Base-by-base conservation (phyloP, 2,329 filamentous ascomycete species). In the Aureobasidium vineae region DNA sequence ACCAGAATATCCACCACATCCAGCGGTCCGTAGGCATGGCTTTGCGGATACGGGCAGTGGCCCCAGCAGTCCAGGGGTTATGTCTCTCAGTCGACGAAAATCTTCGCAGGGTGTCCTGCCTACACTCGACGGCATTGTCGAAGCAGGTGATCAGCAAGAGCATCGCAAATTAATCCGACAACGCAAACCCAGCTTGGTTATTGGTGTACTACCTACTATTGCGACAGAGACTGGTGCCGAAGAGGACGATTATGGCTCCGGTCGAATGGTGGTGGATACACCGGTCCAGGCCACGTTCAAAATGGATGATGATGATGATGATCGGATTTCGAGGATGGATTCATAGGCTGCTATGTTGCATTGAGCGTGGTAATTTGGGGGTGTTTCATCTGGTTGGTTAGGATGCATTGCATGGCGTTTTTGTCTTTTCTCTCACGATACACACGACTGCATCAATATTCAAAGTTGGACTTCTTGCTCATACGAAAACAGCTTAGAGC, bases 21-120 rank as follows among this genome's bases (percentile, higher is more conserved):
- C 43, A 36, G 43, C 57, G 33, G 31, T 61, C n/a, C 57, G 41
- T 11, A 61, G 57, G 38, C n/a, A 49, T 19, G 57, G 57, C 4
- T 49, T 61, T 31, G 11, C 41, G 26, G 57, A 61, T 15, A 28
- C 10, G 10, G 41, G 56, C 6, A 26, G 19, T 26, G 26, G 8
- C 23, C 21, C 23, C 23, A 36, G 23, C 53, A 28, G 15, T 52
- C 16, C 26, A 31, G 8, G 36, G 15, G 53, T 2, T 7, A 11
- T 43, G 15, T 56, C 36, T 16, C 38, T 57, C 36, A 16, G 4
- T 23, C 19, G 40, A 13, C 56, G 16, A 26, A 59, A 21, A 16
- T 21, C 16, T 45, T 59, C 40, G 26, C n/a, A n/a, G 7, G 38
- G 36, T 16, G 53, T 13, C 31, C 5, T 33, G 23, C 40, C 40